Base-by-base conservation (phyloP, 2,329 filamentous ascomycete species). In the Cercospora canescens region DNA sequence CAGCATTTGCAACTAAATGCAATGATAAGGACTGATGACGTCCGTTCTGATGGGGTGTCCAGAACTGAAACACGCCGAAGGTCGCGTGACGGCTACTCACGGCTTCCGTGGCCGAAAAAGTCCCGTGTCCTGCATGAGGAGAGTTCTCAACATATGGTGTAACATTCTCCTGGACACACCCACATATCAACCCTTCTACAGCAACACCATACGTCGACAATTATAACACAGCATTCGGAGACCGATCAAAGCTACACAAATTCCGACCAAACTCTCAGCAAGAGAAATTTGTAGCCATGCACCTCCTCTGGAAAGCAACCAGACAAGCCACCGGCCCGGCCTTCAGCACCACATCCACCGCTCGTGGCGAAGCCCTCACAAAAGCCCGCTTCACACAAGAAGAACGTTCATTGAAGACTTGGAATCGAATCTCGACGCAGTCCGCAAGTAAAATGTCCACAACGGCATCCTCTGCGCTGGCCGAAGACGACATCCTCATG, bases 301-400 rank as follows among this genome's bases (percentile, higher is more conserved):
- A 61, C 14, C 41, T 61, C n/a, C 59, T 61, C 18, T 61, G 59
- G 59, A 61, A 61, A 61, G 59, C 59, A n/a, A 61, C 59, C 24
- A 41, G 59, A 21, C 59, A 61, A 35, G 59, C 59, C 59, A 52
- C 59, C 45, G 59, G 41, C 9, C 59, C 59, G 59, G 57, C 57
- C 24, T 61, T 61, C 59, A 61, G 59, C 59, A 61, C 59, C 24
- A 52, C 59, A n/a, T 61, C 59, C 2, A 61, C 59, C 35, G 59
- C 59, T 2, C 41, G 59, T 1, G 59, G 59, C 1, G 59, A 61
- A 45, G 59, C 59, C 1, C 45, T 61, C 26, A 61, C 59, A 4
- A 61, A 61, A 52, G 59, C 59, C n/a, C 39, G 59, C 26, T 39
- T 61, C 30, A 61, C 59, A 35, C 59, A 61, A 37, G 59, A 61